Evolutionary conservation across 1,284 basidiomycete species (phyloP).

Genomic region (Puccinia horiana): DNA sequence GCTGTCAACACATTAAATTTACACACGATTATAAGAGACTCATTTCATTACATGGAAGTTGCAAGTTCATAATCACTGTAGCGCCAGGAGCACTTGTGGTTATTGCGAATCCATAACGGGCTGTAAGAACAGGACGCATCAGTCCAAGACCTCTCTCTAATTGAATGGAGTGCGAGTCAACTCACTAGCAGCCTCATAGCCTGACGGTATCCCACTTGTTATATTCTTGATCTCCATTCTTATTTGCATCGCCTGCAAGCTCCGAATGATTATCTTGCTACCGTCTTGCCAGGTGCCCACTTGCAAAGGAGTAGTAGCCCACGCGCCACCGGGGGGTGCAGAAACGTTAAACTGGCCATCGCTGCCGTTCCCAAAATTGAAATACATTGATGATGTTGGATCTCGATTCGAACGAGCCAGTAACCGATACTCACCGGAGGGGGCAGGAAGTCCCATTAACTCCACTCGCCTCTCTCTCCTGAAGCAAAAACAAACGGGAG

Average conservation of each 20-base stretch:
- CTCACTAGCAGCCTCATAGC: slow-evolving; percentile 38
- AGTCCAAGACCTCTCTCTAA: background rate
- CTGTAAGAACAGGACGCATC: background rate
- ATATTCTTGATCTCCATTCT: slow-evolving; percentile 12
- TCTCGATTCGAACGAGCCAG: slow-evolving; percentile 12
- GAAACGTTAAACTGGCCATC: slow-evolving; percentile 38
- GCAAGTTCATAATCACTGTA: slow-evolving; percentile 7
- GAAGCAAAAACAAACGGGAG: background rate
- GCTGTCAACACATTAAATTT: background rate
- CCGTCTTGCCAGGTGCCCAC: slow-evolving; percentile 42
- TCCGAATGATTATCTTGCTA: slow-evolving; percentile 36
- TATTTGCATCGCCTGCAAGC: slow-evolving; percentile 23
- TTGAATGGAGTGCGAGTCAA: background rate
- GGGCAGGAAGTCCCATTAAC: slow-evolving; percentile 27
- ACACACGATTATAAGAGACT: background rate
- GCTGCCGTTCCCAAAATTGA: slow-evolving; percentile 16
- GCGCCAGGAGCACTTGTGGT: background rate
- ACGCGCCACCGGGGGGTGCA: background rate
- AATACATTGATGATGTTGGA: background rate
- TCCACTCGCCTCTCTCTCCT: slow-evolving; percentile 16
- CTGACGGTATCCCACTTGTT: background rate
- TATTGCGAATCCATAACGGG: slow-evolving; percentile 13
- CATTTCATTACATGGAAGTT: slow-evolving; percentile 35
- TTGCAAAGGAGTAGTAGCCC: slow-evolving; percentile 27
- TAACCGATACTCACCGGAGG: slow-evolving; percentile 31